phyloP scores from a whole-genome alignment of 176 grass and related monocot species.

The Themeda triandra region DNA sequence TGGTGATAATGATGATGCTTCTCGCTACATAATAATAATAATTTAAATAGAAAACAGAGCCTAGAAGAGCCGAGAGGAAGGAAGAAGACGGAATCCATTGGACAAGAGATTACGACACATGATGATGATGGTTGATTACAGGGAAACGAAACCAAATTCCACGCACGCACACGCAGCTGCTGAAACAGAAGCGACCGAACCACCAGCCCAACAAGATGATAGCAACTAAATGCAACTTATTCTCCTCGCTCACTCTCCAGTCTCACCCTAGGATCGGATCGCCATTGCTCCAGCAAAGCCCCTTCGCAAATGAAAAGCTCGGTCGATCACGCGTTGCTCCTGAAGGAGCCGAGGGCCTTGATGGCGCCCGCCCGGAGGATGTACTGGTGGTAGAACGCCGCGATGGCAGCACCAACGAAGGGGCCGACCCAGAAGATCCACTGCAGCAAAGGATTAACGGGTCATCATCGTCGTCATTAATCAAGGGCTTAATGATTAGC shows the following conservation, averaged over 20 bases:
- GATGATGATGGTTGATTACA: background rate
- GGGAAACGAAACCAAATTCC: background rate
- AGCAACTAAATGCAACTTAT: background rate
- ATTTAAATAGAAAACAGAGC: slow-evolving; percentile 1
- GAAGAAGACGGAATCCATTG: background rate
- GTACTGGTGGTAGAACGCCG: slow-evolving; percentile 64
- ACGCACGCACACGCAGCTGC: background rate
- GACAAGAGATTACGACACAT: slow-evolving; percentile 1
- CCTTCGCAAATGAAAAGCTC: no score
- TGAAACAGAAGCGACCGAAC: slow-evolving; percentile 30
- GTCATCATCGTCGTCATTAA: no score
- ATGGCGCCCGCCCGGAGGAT: slow-evolving; percentile 60
- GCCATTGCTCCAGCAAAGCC: slow-evolving; percentile 22
- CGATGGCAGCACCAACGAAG: slow-evolving; percentile 35
- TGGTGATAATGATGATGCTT: background rate
- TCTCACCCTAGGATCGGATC: background rate
- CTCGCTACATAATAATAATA: slow-evolving; percentile 17
- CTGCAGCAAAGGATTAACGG: background rate
- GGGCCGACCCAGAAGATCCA: slow-evolving; percentile 78
- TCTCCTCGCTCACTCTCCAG: background rate
- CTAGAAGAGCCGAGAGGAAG: background rate
- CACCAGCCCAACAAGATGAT: slow-evolving; percentile 1
- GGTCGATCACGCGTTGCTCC: slow-evolving; percentile 47
- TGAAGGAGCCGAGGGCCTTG: slow-evolving; percentile 69
- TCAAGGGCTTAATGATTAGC: no score